phyloP scores from a whole-genome alignment of 495 filamentous ascomycete species.

The Xylaria cubensis region DNA sequence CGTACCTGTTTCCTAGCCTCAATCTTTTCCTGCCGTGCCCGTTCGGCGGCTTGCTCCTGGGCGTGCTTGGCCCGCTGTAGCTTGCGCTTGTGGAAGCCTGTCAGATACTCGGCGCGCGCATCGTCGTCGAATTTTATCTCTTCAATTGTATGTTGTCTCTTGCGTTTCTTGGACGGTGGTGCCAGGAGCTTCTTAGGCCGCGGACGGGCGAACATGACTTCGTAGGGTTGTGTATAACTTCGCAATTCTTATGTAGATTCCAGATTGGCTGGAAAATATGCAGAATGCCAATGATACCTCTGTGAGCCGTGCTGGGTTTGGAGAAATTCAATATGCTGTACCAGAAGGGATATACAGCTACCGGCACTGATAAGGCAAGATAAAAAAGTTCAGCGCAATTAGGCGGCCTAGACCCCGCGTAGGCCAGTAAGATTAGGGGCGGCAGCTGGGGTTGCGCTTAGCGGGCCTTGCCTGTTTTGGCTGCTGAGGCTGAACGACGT shows the following conservation, averaged over 20 bases:
- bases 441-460: slow-evolving; percentile 1
- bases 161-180: slow-evolving; percentile 70
- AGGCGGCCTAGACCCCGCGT: neutral
- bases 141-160: slow-evolving; percentile 64
- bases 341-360: neutral
- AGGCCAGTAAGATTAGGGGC: slow-evolving; percentile 12
- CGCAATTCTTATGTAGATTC: neutral
- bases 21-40: slow-evolving; percentile 75
- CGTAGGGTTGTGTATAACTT: neutral
- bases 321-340: neutral
- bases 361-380: slow-evolving; percentile 16
- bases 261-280: neutral
- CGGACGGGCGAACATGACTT: slow-evolving; percentile 54
- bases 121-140: slow-evolving; percentile 84
- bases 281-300: neutral
- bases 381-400: neutral
- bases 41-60: slow-evolving; percentile 74
- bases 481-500: slow-evolving; percentile 36
- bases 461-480: neutral
- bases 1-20: slow-evolving; percentile 73
- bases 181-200: slow-evolving; percentile 56
- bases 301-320: neutral
- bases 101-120: slow-evolving; percentile 83
- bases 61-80: slow-evolving; percentile 80
- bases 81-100: slow-evolving; percentile 97